Evolutionary conservation across 2,329 filamentous ascomycete genomes (phyloP), one percentile per base, ranked within the genome.

Genomic region (Ciborinia camelliae): DNA sequence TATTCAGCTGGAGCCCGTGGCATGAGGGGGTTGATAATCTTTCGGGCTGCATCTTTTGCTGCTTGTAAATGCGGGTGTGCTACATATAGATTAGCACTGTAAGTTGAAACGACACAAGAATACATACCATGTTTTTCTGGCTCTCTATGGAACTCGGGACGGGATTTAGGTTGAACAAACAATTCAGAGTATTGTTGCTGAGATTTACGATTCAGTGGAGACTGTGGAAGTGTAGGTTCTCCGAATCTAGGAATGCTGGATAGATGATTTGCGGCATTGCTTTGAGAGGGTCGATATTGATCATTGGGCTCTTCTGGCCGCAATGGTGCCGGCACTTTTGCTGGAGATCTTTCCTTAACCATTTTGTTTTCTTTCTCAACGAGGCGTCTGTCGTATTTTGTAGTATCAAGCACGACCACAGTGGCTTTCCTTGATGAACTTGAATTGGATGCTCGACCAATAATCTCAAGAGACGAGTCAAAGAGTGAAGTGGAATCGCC

Each of bases 291-390:
- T 50, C 30, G 52, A 37, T 59, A 50, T 50, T 73, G 67, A 23
- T 71, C 72, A 47, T 74, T 73, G 23, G 65, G 52, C 6, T 61
- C 67, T 35, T 68, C 66, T 43, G 72, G 65, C 14, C 66, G 65
- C 12, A 72, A 62, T 41, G 70, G 68, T 5, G 65, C 71, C 41
- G 32, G 55, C 41, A 58, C 52, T 68, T 75, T 75, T 30, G 71
- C 72, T 65, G 74, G 73, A 51, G 70, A 72, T 69, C 71, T 65
- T 68, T 76, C 74, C 55, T 74, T 75, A 53, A 75, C 74, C 74
- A 76, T 76, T 43, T 66, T 71, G 65, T 51, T 65, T 23, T 9
- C 35, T 63, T 39, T 62, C 14, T 55, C 9, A 55, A 32, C 10
- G 26, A 37, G 6, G 28, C 14, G 26, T 30, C 45, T 41, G 3